Conservation (phyloP, 2,329 filamentous ascomycete genomes). For the Nemania diffusa region DNA sequence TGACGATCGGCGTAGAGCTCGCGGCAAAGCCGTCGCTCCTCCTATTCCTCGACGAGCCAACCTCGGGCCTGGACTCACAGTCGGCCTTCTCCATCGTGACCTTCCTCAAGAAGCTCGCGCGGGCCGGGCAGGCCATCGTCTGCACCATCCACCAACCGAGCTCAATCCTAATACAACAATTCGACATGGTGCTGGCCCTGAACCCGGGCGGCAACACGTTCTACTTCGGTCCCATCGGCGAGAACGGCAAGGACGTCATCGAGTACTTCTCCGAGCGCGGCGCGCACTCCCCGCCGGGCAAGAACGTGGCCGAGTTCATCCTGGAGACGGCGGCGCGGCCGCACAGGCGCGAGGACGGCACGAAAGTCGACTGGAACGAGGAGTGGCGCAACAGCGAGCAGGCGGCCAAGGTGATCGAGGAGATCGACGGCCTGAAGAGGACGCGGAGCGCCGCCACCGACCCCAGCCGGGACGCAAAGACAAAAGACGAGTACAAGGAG, state of each 20-base stretch:
- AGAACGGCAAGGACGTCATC: constrained; percentile 71
- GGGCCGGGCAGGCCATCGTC: constrained; percentile 75
- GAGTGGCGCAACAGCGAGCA: constrained; percentile 76
- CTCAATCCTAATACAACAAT: constrained; percentile 75
- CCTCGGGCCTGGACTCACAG: constrained; percentile 75
- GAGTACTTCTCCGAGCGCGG: constrained; percentile 76
- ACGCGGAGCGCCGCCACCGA: constrained; percentile 40
- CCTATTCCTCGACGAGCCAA: constrained; percentile 78
- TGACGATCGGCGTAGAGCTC: constrained; percentile 79
- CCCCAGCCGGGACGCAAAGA: constrained; percentile 49
- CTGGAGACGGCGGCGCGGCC: constrained; percentile 57
- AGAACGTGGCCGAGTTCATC: constrained; percentile 63
- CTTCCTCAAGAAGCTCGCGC: constrained; percentile 74
- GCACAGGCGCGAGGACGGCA: constrained; percentile 50
- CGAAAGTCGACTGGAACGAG: constrained; percentile 74
- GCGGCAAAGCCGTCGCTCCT: constrained; percentile 75
- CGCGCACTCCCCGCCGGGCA: constrained; percentile 68
- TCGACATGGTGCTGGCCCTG: constrained; percentile 77
- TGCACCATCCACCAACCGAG: constrained; percentile 81
- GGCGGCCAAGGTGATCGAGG: constrained; percentile 65
- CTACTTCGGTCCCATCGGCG: constrained; percentile 78
- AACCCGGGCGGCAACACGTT: constrained; percentile 76
- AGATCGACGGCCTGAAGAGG: constrained; percentile 71
- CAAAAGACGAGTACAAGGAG: constrained; percentile 61
- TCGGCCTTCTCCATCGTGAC: constrained; percentile 74